Evolutionary conservation across 2,329 filamentous ascomycete species (phyloP), one percentile per base, ranked within the genome.

Genomic region (Paecilomyces dactylethromorphus): DNA sequence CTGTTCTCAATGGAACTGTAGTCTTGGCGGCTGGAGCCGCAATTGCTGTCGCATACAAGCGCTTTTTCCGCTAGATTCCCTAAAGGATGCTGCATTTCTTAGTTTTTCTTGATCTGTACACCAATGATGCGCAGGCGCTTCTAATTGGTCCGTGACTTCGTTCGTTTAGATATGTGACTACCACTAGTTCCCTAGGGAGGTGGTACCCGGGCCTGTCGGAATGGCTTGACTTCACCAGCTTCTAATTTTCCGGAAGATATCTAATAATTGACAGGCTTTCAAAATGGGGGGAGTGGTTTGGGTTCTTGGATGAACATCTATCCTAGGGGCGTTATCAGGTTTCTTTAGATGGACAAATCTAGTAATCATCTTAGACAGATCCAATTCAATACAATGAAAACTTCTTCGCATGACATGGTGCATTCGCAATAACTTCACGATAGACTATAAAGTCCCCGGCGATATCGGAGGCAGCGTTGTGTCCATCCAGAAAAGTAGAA

Each of bases 1-100:
- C 78, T 18, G 69, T 81, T 54, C 79, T 81, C 12, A 76, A 82
- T 57, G 79, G 80, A 22, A 76, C 80, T 31, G 74, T 78, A 18
- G 62, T 82, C 12, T 68, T 81, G 60, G 80, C 80, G 3, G 73
- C 74, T 31, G 75, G 75, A n/a, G 65, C 76, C 22, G 74, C 70
- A 29, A 75, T 73, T 6, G 72, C 71, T 26, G 71, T 76, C 63
- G 70, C 68, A 35, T 76, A 73, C 65, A 77, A 76, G 66, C 71
- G 74, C 24, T 33, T 56, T 55, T 66, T 64, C 35, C 68, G 68
- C 56, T 73, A 29, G 64, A 56, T 58, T 53, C 24, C 31, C 35
- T 59, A n/a, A 33, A 45, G 58, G 57, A 59, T 59, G 49, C 51
- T 49, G 45, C 57, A 24, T 57, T 54, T 57, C 49, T 53, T 57